Conservation (phyloP, 768 basidiomycete genomes). For the Tulasnella calospora region DNA sequence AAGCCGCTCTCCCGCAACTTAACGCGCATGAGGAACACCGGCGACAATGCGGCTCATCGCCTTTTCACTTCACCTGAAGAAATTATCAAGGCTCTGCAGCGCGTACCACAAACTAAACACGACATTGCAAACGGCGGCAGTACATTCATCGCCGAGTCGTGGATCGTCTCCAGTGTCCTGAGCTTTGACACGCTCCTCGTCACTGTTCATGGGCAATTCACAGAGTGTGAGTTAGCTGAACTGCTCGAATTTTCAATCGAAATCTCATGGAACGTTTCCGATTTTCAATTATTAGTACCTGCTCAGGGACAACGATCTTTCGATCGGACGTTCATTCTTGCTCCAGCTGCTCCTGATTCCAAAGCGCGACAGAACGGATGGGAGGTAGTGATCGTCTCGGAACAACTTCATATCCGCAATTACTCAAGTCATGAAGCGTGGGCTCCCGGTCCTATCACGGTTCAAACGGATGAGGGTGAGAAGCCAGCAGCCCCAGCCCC, state of each 20-base stretch:
- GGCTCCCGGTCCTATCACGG: conserved; percentile 65
- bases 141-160: conserved; percentile 84
- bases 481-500: conserved; percentile 34
- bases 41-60: conserved; percentile 38
- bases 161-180: conserved; percentile 52
- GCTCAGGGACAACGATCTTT: conserved; percentile 83
- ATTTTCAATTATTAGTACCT: conserved; percentile 45
- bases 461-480: conserved; percentile 50
- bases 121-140: conserved; percentile 71
- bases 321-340: conserved; percentile 84
- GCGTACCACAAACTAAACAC: conserved; percentile 75
- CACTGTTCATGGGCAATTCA: conserved; percentile 83
- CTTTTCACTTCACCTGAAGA: conserved; percentile 68
- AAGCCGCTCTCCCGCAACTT: conserved; percentile 71
- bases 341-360: conserved; percentile 74
- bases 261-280: conserved; percentile 25
- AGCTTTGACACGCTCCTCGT: conserved; percentile 51
- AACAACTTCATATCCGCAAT: conserved; percentile 75
- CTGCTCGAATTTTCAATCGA: neutral
- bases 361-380: conserved; percentile 79
- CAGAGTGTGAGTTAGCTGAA: conserved; percentile 60
- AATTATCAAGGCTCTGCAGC: conserved; percentile 53
- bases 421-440: conserved; percentile 81
- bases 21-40: conserved; percentile 39
- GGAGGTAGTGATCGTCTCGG: conserved; percentile 86